A percentile compares a stretch with the other conserved stretches of the same genome.
phyloP scores from a whole-genome alignment of 352 stramenopile genomes.

The Globisporangium barbulae region DNA sequence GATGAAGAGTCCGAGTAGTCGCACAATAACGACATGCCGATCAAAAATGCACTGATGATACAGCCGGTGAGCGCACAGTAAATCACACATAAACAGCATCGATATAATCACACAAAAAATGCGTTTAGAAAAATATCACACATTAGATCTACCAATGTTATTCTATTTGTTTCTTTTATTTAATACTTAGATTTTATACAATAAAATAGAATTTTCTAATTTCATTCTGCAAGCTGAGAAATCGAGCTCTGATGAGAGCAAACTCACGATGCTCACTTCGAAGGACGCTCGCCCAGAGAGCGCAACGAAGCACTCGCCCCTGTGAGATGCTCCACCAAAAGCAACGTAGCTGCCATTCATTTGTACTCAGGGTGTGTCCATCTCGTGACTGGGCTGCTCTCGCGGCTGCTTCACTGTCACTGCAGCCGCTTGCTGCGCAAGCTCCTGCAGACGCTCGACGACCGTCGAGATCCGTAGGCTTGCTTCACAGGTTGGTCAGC shows the following conservation, averaged over 20 bases:
- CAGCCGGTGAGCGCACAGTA: neutral
- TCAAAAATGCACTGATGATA: neutral
- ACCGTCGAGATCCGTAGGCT: slow-evolving; percentile 5
- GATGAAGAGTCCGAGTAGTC: slow-evolving; percentile 49
- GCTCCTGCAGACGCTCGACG: slow-evolving; percentile 4
- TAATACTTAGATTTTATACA: too few species aligned
- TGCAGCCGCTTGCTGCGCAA: neutral
- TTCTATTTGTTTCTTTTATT: too few species aligned
- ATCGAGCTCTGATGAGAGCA: too few species aligned
- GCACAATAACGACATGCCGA: slow-evolving; percentile 47
- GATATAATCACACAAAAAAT: neutral
- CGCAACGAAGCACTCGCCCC: too few species aligned
- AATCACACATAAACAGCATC: neutral
- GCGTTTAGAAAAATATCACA: too few species aligned
- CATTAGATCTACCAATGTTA: too few species aligned
- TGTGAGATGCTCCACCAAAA: too few species aligned
- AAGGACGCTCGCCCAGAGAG: too few species aligned
- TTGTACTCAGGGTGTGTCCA: neutral
- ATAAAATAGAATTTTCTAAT: too few species aligned
- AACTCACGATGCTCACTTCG: too few species aligned
- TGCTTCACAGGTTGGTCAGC: slow-evolving; percentile 1
- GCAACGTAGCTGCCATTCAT: too few species aligned
- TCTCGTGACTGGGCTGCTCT: neutral
- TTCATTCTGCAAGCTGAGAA: too few species aligned
- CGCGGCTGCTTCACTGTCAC: neutral